Evolutionary conservation across 2,329 filamentous ascomycete species (phyloP).

Genomic region (Thelonectria olida): DNA sequence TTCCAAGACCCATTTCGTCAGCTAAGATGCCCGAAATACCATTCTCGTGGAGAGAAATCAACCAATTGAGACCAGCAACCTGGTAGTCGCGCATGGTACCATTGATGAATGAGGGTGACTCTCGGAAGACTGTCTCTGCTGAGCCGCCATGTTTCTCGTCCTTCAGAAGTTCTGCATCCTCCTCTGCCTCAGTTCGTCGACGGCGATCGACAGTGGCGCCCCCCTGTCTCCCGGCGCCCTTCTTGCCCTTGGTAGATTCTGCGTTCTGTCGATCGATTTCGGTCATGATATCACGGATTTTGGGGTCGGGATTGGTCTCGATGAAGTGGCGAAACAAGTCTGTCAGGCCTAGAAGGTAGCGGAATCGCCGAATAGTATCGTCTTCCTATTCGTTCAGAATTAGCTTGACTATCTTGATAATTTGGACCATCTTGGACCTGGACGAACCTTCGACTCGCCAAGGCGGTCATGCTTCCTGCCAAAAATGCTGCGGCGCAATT

Average conservation of each 20-base stretch:
- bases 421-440: neutral
- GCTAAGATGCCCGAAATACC: constrained; percentile 98
- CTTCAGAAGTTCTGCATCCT: constrained; percentile 87
- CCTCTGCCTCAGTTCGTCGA: constrained; percentile 94
- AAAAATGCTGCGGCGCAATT: constrained; percentile 90
- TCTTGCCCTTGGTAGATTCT: constrained; percentile 75
- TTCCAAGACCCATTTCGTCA: constrained; percentile 98
- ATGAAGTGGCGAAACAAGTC: constrained; percentile 99
- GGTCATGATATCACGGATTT: constrained; percentile 90
- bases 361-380: constrained; percentile 92
- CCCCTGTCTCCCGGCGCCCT: constrained; percentile 80
- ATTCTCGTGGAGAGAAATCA: constrained; percentile 97
- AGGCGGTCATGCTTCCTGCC: constrained; percentile 94
- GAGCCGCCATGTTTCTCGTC: constrained; percentile 90
- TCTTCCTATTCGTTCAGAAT: constrained; percentile 71
- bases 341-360: constrained; percentile 92
- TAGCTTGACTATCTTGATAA: constrained; percentile 13
- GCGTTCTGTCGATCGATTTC: constrained; percentile 95
- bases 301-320: constrained; percentile 94
- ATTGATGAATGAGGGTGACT: constrained; percentile 90
- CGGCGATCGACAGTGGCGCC: constrained; percentile 81
- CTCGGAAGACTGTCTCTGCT: constrained; percentile 89
- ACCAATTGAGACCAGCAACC: constrained; percentile 93
- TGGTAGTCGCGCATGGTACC: constrained; percentile 97
- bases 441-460: constrained; percentile 87